Evolutionary conservation across 2,329 filamentous ascomycete genomes (phyloP).

Genomic region (Cladosporium halotolerans): DNA sequence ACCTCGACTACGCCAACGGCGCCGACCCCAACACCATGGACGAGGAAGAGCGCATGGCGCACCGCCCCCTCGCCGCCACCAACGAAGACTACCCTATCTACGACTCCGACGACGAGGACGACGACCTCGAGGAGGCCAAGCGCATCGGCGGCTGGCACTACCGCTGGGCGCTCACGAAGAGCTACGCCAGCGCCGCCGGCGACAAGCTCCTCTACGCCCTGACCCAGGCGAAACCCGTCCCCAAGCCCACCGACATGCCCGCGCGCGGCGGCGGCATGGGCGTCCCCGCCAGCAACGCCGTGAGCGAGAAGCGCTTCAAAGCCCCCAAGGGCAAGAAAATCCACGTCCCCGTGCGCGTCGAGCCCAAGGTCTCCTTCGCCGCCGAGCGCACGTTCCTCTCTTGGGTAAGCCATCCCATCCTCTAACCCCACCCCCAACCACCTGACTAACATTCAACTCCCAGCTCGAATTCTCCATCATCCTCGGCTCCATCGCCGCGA

Average conservation of each 20-base stretch:
- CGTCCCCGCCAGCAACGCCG: constrained; percentile 33
- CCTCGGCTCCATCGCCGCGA: constrained; percentile 78
- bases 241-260: constrained; percentile 40
- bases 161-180: constrained; percentile 48
- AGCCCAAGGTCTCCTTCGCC: constrained; percentile 96
- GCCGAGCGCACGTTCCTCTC: constrained; percentile 92
- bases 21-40: constrained; percentile 51
- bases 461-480: constrained; percentile 95
- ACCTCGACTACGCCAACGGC: constrained; percentile 41
- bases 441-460: background rate
- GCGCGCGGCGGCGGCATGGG: constrained; percentile 36
- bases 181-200: constrained; percentile 45
- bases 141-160: constrained; percentile 72
- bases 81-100: constrained; percentile 76
- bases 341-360: constrained; percentile 89
- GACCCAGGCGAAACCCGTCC: constrained; percentile 30
- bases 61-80: constrained; percentile 48
- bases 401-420: constrained; percentile 57
- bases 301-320: constrained; percentile 50
- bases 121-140: constrained; percentile 70
- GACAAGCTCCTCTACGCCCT: constrained; percentile 31
- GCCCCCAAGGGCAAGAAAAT: constrained; percentile 81
- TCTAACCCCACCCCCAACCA: background rate
- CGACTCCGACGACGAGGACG: constrained; percentile 74
- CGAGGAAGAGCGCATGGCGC: constrained; percentile 74